These are phyloP conservation scores for Cornus kousa DNA, from an alignment of 148 eudicot genomes.

Conservation along the genomic window DNA sequence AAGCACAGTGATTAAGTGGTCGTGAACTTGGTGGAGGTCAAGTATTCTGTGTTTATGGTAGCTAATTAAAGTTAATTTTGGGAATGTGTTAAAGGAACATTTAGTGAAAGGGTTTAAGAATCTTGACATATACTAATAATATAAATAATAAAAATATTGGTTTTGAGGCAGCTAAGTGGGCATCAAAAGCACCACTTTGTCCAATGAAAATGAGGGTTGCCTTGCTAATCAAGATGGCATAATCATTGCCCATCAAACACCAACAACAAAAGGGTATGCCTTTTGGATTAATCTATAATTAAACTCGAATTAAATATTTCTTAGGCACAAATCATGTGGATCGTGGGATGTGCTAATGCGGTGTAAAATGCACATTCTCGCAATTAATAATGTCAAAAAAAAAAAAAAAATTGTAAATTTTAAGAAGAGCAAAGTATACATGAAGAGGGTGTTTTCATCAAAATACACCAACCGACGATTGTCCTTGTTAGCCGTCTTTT, in stretches of 20 bases:
- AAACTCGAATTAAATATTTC: neutral
- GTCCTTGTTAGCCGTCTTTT: too few relatives aligned
- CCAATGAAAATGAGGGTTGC: neutral
- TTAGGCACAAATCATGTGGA: neutral
- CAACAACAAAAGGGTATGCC: neutral
- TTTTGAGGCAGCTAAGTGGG: neutral
- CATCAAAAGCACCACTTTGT: neutral
- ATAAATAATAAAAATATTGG: too few relatives aligned
- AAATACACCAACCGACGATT: too few relatives aligned
- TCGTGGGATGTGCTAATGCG: too few relatives aligned
- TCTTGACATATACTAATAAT: too few relatives aligned
- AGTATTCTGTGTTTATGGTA: neutral
- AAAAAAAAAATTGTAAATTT: too few relatives aligned
- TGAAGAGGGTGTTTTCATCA: too few relatives aligned
- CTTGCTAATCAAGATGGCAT: neutral
- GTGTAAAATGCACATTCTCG: too few relatives aligned
- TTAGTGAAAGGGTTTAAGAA: neutral
- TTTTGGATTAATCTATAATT: neutral
- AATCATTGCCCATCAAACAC: neutral
- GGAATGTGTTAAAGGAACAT: neutral
- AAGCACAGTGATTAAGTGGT: neutral
- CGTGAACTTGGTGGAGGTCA: neutral
- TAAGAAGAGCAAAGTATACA: too few relatives aligned
- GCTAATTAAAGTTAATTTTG: neutral
- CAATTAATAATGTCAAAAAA: too few relatives aligned